Base-by-base conservation (phyloP, 139 green algal genomes). In the Chlorella sp. region DNA sequence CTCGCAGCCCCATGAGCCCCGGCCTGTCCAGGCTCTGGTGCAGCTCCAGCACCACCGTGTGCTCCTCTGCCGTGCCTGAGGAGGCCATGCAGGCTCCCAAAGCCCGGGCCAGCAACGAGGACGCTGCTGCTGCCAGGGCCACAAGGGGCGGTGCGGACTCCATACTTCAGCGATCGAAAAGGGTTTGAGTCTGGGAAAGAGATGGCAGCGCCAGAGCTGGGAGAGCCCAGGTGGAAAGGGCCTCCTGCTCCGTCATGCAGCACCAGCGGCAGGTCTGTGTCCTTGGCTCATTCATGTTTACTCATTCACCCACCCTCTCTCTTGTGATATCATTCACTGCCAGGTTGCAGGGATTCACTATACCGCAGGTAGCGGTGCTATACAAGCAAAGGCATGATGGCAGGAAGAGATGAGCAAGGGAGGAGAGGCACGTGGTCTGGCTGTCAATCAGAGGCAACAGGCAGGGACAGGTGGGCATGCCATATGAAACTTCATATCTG, bases 41-140 rank as follows among this genome's bases (percentile, higher is more conserved):
- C 69, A 89, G n/a, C 85, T 89, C 85, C 42, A 89, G 85, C 71
- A 82, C 34, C 3, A 89, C 71, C 22, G 85, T 83, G 42, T 89
- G 69, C 21, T 57, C 71, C 28, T 30, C 53, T n/a, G 37, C 39
- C 19, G 85, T 26, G 0, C 18, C 40, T 18, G 1, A 22, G 3
- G 71, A 53, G n/a, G 85, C 85, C 71, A 76, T n/a, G 48, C 85
- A 89, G 48, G 71, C 71, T 0, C 32, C 85, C 32, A 89, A n/a
- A 0, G 71, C 85, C 22, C 85, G n/a, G 1, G 28, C 71, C 42
- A 89, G 71, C 19, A 89, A n/a, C n/a, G 61, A 24, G 3, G 84
- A 81, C 7, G n/a, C 84, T 0, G 37, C 24, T 30, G 60, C n/a
- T 4, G 57, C 57, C 82, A 86, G 57, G 28, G 57, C 82, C 48